These are phyloP conservation scores for Hamigera avellanea DNA, from an alignment of 495 filamentous ascomycete genomes.

Conservation along the genomic window DNA sequence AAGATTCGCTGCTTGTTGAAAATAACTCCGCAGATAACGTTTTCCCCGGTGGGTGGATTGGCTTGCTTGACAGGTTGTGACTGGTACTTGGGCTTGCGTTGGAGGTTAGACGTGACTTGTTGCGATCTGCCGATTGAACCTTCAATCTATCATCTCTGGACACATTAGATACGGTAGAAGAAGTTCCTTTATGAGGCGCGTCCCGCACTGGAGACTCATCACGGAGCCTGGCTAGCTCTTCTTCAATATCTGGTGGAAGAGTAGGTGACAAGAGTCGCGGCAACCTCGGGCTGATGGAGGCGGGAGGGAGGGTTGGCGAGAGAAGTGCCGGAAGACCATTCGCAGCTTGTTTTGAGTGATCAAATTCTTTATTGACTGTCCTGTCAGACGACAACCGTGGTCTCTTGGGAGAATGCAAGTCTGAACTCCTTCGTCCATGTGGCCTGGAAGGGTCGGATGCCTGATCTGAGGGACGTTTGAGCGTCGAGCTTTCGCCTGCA, in stretches of 20 bases:
- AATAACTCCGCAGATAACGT: background rate
- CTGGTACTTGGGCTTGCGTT: background rate
- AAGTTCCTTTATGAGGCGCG: slow-evolving; percentile 4
- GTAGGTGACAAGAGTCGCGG: slow-evolving; percentile 33
- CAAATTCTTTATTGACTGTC: slow-evolving; percentile 11
- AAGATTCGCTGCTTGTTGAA: background rate
- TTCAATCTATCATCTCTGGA: slow-evolving; percentile 7
- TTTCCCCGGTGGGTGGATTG: background rate
- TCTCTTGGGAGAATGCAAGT: slow-evolving; percentile 19
- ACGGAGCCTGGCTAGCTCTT: slow-evolving; percentile 27
- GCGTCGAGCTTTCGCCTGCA: slow-evolving; percentile 10
- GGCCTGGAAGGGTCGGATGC: slow-evolving; percentile 9
- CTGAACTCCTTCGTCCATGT: slow-evolving; percentile 7
- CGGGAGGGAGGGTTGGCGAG: slow-evolving; percentile 32
- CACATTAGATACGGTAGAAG: slow-evolving; percentile 4
- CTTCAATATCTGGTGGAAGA: slow-evolving; percentile 38
- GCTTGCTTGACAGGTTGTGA: slow-evolving; percentile 6
- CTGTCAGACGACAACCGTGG: slow-evolving; percentile 19
- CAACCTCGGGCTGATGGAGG: slow-evolving; percentile 18
- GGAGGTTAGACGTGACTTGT: slow-evolving; percentile 4
- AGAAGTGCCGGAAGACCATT: slow-evolving; percentile 26
- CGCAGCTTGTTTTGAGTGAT: slow-evolving; percentile 9
- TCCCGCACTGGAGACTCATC: slow-evolving; percentile 10
- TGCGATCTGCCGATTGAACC: slow-evolving; percentile 4
- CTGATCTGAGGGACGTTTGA: slow-evolving; percentile 24